Evolutionary conservation across 2,329 filamentous ascomycete species (phyloP).

Genomic region (Colletotrichum theobromicola): DNA sequence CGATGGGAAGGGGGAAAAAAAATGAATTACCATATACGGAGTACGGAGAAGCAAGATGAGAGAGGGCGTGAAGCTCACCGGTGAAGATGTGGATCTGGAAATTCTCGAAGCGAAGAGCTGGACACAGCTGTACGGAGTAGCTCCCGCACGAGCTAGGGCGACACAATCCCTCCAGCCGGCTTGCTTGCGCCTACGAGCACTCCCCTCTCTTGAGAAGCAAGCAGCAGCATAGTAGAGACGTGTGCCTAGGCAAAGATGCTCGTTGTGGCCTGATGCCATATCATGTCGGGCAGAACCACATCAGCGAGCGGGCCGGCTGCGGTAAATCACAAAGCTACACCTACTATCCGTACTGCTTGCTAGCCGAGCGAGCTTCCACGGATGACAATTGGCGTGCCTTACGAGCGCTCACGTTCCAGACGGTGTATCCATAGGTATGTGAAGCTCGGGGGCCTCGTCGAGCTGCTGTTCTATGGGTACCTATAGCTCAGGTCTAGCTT

Average conservation of each 20-base stretch:
- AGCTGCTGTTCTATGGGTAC: neutral
- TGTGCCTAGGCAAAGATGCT: neutral
- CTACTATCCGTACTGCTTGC: neutral
- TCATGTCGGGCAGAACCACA: conserved; percentile 1
- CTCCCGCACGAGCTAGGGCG: neutral
- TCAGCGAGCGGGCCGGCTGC: neutral
- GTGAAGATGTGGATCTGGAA: conserved; percentile 6
- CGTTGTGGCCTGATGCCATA: neutral
- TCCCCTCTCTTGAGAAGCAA: neutral
- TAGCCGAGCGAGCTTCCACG: neutral
- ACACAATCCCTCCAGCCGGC: neutral
- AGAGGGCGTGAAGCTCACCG: neutral
- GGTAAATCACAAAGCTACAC: neutral
- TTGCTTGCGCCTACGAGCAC: neutral
- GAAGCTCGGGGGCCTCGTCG: neutral
- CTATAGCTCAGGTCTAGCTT: neutral
- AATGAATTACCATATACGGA: neutral
- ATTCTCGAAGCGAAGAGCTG: neutral
- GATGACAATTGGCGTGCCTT: neutral
- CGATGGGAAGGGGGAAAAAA: too few relatives aligned
- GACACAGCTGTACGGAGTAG: neutral
- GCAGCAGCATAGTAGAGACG: neutral
- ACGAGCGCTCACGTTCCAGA: neutral
- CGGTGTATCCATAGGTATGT: neutral
- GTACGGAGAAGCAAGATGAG: neutral